Evolutionary conservation across 257 asterid genomes (phyloP).

Genomic region (Scutellaria minor): DNA sequence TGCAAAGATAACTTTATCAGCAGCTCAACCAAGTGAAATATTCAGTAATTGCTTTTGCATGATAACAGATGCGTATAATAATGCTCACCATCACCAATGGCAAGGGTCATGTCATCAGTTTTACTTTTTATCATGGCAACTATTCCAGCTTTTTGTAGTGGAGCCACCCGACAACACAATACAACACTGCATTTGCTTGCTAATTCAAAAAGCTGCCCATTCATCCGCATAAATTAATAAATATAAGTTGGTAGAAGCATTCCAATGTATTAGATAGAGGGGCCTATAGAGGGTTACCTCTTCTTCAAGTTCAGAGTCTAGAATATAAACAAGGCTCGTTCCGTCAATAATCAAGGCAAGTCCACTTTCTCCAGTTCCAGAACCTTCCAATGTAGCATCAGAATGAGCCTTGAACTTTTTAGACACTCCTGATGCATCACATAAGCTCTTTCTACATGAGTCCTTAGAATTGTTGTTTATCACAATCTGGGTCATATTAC

Average conservation of each 20-base stretch:
- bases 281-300: constrained; percentile 53
- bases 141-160: constrained; percentile 96
- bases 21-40: neutral
- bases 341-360: constrained; percentile 92
- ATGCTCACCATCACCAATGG: constrained; percentile 94
- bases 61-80: constrained; percentile 10
- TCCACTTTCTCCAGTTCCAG: constrained; percentile 45
- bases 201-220: constrained; percentile 78
- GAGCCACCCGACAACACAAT: constrained; percentile 98
- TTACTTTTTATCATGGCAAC: constrained; percentile 86
- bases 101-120: constrained; percentile 92
- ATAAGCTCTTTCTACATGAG: constrained; percentile 74
- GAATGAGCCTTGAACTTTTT: constrained; percentile 45
- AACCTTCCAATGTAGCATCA: constrained; percentile 38
- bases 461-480: constrained; percentile 76
- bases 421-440: constrained; percentile 60
- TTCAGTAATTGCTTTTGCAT: neutral
- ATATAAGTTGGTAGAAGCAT: neutral
- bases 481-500: constrained; percentile 75
- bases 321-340: constrained; percentile 90
- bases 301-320: constrained; percentile 90
- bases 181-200: constrained; percentile 83
- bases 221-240: constrained; percentile 22
- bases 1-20: neutral
- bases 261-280: constrained; percentile 31